Evolutionary conservation across 345 rosid species (phyloP), one percentile per base, ranked within the genome.

Genomic region (Syzygium grande): DNA sequence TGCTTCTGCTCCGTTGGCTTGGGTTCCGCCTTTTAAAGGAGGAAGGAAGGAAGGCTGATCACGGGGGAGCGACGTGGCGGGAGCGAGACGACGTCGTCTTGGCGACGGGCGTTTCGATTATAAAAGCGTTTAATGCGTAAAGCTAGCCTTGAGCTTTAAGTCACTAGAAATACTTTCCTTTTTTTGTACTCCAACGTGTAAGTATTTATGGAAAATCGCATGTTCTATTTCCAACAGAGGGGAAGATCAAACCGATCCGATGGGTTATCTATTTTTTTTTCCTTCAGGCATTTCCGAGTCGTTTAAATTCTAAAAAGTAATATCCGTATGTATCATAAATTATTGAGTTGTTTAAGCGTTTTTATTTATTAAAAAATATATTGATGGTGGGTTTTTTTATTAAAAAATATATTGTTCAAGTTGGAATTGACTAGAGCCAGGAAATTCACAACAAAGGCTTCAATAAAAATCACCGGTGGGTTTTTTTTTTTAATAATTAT

Each of bases 301-400:
- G 3, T 34, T 25, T 21, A 73, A 34, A 73, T 73, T 5, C 46
- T 73, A 19, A 34, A 34, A 3, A 7, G 12, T 17, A 9, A 19
- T 73, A 73, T 73, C 0, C 5, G 13, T 9, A 34, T 43, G 7
- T 11, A 73, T 5, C 7, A 5, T 19, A 3, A 34, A 73, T 73
- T 17, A 17, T 34, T 2, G 3, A 73, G 13, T 34, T 17, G 46
- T 7, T 9, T 0, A 4, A 0, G 0, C 0, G 1, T 5, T 9
- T 1, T 30, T 7, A 0, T 4, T 15, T 65, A 7, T 29, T 9
- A 9, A 2, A 5, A 34, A 9, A 19, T 34, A 17, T 30, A 0
- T n/a, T n/a, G n/a, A n/a, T n/a, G n/a, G n/a, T n/a, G n/a, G n/a
- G n/a, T n/a, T n/a, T n/a, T n/a, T 4, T 15, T 65, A 7, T 29